Evolutionary conservation across 169 alveolate genomes (phyloP).

Genomic region (Amoebophrya sp.): DNA sequence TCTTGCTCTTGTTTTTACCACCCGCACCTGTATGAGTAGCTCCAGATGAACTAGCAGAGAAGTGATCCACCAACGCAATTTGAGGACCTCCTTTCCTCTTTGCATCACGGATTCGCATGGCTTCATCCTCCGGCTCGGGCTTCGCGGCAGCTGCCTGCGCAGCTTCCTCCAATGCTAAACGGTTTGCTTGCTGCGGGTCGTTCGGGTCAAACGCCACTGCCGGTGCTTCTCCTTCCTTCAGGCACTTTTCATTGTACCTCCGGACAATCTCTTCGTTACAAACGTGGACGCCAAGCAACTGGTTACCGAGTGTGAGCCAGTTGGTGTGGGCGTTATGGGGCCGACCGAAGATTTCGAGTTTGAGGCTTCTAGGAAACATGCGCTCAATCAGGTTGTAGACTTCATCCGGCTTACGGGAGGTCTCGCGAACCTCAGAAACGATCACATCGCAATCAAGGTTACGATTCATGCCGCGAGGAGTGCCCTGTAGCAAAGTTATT

Average conservation of each 20-base stretch:
- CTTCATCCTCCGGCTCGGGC: conserved; percentile 1
- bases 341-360: conserved; percentile 86
- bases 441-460: conserved; percentile 85
- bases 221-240: background rate
- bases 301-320: conserved; percentile 85
- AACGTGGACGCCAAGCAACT: conserved; percentile 59
- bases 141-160: too few species aligned
- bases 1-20: too few species aligned
- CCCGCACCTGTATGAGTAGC: background rate
- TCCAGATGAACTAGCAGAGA: too few species aligned
- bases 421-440: conserved; percentile 88
- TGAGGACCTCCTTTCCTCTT: background rate
- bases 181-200: conserved; percentile 12
- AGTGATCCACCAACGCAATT: too few species aligned
- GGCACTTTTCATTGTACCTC: conserved; percentile 55
- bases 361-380: conserved; percentile 82
- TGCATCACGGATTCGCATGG: background rate
- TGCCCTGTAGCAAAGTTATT: too few species aligned
- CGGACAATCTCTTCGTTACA: conserved; percentile 65
- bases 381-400: conserved; percentile 84
- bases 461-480: conserved; percentile 66
- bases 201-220: conserved; percentile 7
- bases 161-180: background rate
- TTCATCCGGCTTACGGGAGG: conserved; percentile 92
- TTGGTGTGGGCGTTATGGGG: conserved; percentile 82